Evolutionary conservation across 129 eudicot genomes (phyloP).

Genomic region (Solidago caesia): DNA sequence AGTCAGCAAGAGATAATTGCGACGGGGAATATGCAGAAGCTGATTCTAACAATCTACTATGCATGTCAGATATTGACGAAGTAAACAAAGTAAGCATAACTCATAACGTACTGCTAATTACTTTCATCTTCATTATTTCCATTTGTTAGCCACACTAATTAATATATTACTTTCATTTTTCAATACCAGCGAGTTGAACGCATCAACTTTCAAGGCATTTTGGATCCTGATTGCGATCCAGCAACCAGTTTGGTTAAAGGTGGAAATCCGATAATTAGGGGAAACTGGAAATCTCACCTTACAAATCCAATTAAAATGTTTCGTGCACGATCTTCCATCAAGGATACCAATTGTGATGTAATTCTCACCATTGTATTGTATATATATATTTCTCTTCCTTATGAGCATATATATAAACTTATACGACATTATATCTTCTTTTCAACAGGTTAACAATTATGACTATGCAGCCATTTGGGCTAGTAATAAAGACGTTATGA

Average conservation of each 20-base stretch:
- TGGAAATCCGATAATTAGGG: slow-evolving; percentile 3
- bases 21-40: slow-evolving; percentile 29
- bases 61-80: slow-evolving; percentile 19
- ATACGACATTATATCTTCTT: neutral
- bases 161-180: neutral
- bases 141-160: too few species aligned
- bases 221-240: slow-evolving; percentile 22
- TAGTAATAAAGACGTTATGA: slow-evolving; percentile 21
- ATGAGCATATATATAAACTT: neutral
- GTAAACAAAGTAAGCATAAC: slow-evolving; percentile 24
- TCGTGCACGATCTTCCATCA: neutral
- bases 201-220: slow-evolving; percentile 15
- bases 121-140: too few species aligned
- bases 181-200: neutral
- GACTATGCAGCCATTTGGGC: slow-evolving; percentile 27
- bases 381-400: neutral
- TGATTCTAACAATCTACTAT: slow-evolving; percentile 14
- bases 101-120: too few species aligned
- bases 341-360: slow-evolving; percentile 4
- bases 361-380: neutral
- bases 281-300: neutral
- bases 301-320: slow-evolving; percentile 8
- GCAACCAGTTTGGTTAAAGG: slow-evolving; percentile 3
- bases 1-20: slow-evolving; percentile 22
- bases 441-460: slow-evolving; percentile 4